Base-by-base conservation (phyloP, 2,329 filamentous ascomycete genomes). In the Xylariaceae sp. region DNA sequence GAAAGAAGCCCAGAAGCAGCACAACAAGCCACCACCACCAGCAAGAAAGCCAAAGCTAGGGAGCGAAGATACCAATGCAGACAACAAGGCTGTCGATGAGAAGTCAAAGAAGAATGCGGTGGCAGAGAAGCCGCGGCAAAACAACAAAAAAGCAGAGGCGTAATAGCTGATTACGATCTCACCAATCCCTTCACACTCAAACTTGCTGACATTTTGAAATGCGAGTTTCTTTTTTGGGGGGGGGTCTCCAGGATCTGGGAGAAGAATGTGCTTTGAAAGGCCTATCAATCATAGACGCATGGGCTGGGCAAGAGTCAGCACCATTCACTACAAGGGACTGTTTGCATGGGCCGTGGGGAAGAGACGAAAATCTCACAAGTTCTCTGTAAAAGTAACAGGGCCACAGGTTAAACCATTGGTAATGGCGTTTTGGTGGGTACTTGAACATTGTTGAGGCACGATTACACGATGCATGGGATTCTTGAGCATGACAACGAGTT, bases 1-100 rank as follows among this genome's bases (percentile, higher is more conserved):
- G 7, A 69, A 79, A 46, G 79, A 81, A 41, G 71, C 73, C 44
- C 62, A 54, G 39, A 60, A 62, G 39, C 12, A 18, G 29, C 15
- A 18, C 30, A n/a, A n/a, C 30, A n/a, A 7, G 4, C 7, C 4
- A 1, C 8, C 15, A n/a, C 16, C 19, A 24, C 19, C 13, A 36
- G 34, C 34, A 32, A 16, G 35, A 13, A 24, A 22, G n/a, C 30
- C 13, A 6, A 32, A 32, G 12, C 30, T 7, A 22, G 13, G 17
- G 4, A 22, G 8, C 15, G 37, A 38, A 38, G 26, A 34, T 17
- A 9, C 33, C 4, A 18, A 34, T 4, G 15, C 33, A 19, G 9
- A 30, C 7, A 26, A 17, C 38, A 35, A 34, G 30, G 19, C 22
- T 17, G 13, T 31, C 3, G 34, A 24, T n/a, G 4, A 13, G 30